Percentiles rank a stretch among this genome's conserved stretches.
Conservation (phyloP, 495 filamentous ascomycete genomes). For the Penicillium fimorum region DNA sequence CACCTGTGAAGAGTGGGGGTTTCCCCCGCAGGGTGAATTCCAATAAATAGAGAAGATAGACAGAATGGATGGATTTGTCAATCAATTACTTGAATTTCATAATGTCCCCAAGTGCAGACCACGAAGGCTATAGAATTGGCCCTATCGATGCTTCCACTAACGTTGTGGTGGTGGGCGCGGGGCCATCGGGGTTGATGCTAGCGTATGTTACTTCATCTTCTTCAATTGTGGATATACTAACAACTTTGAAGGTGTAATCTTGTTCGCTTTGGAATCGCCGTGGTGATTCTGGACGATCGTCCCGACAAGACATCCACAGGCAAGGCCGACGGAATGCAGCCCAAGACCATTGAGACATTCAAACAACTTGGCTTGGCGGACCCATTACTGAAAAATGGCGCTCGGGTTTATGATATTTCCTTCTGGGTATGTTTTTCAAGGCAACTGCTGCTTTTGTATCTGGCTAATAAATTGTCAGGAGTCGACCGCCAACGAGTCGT, state of each 20-base stretch:
- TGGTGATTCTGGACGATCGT: conserved; percentile 70
- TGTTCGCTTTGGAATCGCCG: conserved; percentile 64
- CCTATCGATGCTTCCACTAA: conserved; percentile 36
- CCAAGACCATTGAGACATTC: conserved; percentile 73
- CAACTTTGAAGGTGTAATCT: conserved; percentile 53
- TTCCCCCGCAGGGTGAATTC: conserved; percentile 17
- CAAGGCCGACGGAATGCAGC: conserved; percentile 75
- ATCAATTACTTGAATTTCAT: not conserved
- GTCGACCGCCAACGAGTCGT: conserved; percentile 51
- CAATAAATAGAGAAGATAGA: conserved; percentile 6
- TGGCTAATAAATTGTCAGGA: conserved; percentile 36
- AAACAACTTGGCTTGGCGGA: conserved; percentile 68
- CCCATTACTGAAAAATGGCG: conserved; percentile 57
- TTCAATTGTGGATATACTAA: conserved; percentile 3
- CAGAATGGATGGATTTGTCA: not conserved
- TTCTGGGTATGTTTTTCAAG: conserved; percentile 54
- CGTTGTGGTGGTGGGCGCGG: conserved; percentile 69
- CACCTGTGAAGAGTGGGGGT: conserved; percentile 24
- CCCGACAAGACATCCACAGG: conserved; percentile 67
- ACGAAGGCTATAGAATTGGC: conserved; percentile 23
- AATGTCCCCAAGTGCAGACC: conserved; percentile 33
- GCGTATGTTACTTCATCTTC: conserved; percentile 43
- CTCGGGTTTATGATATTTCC: conserved; percentile 66
- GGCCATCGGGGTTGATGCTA: conserved; percentile 69
- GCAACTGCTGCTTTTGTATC: not conserved